A percentile compares a stretch with the other conserved stretches of the same genome.
phyloP scores from a whole-genome alignment of 2,329 filamentous ascomycete species.

The Pseudocercospora eumusae region DNA sequence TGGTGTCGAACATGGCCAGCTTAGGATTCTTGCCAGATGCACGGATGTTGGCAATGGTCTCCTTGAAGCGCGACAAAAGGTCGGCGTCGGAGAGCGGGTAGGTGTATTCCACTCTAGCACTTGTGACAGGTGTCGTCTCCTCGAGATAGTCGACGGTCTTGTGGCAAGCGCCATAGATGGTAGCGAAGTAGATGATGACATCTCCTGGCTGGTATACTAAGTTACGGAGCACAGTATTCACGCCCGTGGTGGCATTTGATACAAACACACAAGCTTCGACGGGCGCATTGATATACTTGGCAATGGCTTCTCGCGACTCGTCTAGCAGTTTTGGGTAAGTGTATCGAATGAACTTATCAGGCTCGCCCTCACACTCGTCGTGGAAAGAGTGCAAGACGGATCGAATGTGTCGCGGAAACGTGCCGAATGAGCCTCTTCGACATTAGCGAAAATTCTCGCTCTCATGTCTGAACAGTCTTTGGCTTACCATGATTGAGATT shows the following conservation, averaged over 20 bases:
- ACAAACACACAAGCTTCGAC: slow-evolving; percentile 72
- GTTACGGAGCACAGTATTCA: slow-evolving; percentile 79
- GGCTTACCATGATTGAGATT: slow-evolving; percentile 76
- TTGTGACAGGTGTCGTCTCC: slow-evolving; percentile 61
- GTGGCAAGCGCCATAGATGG: slow-evolving; percentile 75
- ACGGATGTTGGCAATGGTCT: slow-evolving; percentile 56
- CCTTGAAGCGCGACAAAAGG: slow-evolving; percentile 62
- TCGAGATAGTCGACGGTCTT: slow-evolving; percentile 70
- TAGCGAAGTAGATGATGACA: slow-evolving; percentile 75
- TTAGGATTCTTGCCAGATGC: slow-evolving; percentile 62
- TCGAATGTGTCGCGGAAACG: slow-evolving; percentile 65
- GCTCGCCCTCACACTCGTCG: slow-evolving; percentile 64
- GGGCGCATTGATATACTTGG: slow-evolving; percentile 66
- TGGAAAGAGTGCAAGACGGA: slow-evolving; percentile 65
- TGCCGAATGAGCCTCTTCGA: slow-evolving; percentile 71
- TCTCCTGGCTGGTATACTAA: slow-evolving; percentile 69
- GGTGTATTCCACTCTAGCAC: slow-evolving; percentile 59
- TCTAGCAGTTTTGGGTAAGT: slow-evolving; percentile 64
- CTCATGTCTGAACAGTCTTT: neutral
- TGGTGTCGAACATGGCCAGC: slow-evolving; percentile 75
- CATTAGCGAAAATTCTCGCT: slow-evolving; percentile 10
- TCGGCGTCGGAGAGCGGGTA: slow-evolving; percentile 72
- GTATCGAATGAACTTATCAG: slow-evolving; percentile 76
- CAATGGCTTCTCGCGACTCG: slow-evolving; percentile 64
- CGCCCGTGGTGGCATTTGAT: slow-evolving; percentile 74